Percentiles rank a stretch among this genome's conserved stretches.
phyloP scores from a whole-genome alignment of 306 rosid genomes.

The Fagus crenata region DNA sequence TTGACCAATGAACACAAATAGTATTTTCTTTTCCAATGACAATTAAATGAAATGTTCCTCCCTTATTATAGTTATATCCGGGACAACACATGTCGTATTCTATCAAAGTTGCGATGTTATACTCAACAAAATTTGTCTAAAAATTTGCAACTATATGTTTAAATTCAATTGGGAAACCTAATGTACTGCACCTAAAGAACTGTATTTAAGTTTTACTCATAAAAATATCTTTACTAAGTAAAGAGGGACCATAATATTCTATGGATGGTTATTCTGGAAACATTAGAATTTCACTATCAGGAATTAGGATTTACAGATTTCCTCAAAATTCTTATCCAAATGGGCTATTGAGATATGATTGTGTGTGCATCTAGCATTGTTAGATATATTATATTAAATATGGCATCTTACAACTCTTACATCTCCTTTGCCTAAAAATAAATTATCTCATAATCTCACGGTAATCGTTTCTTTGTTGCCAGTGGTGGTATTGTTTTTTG shows the following conservation, averaged over 20 bases:
- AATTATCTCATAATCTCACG: slow-evolving; percentile 20
- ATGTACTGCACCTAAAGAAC: too few relatives aligned
- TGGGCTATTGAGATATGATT: background rate
- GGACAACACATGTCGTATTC: too few relatives aligned
- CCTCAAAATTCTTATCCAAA: background rate
- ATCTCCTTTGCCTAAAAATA: background rate
- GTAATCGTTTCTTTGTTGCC: slow-evolving; percentile 30
- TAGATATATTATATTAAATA: background rate
- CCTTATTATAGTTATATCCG: too few relatives aligned
- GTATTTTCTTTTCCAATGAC: too few relatives aligned
- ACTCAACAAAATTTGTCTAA: too few relatives aligned
- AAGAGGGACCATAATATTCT: background rate
- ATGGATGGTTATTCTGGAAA: slow-evolving; percentile 1
- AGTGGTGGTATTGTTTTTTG: slow-evolving; percentile 94
- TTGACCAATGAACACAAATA: too few relatives aligned
- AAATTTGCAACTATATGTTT: too few relatives aligned
- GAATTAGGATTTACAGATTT: background rate
- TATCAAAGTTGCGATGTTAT: too few relatives aligned
- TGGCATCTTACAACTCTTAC: background rate
- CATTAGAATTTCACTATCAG: background rate
- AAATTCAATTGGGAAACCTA: too few relatives aligned
- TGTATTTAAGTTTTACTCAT: too few relatives aligned
- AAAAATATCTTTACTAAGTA: background rate
- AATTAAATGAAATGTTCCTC: too few relatives aligned
- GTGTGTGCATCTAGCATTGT: background rate